These are phyloP conservation scores for Fusarium zealandicum DNA, from an alignment of 2,329 filamentous ascomycete genomes.

Conservation along the genomic window DNA sequence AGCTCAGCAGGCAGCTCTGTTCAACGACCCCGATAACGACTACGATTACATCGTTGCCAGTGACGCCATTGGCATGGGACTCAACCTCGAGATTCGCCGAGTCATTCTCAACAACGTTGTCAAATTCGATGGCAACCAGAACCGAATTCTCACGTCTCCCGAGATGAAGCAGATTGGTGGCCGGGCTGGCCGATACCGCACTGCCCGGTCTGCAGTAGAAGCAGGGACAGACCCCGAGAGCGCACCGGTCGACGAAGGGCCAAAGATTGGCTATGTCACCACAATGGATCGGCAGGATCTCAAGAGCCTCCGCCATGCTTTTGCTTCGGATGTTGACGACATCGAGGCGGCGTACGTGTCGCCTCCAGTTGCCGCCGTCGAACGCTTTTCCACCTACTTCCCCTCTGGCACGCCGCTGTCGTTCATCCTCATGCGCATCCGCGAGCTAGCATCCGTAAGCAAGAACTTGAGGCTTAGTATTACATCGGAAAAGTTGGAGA, in stretches of 20 bases:
- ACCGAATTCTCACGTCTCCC: slow-evolving; percentile 69
- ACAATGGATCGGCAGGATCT: slow-evolving; percentile 78
- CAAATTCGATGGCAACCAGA: slow-evolving; percentile 72
- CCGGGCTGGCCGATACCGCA: slow-evolving; percentile 85
- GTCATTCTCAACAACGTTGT: slow-evolving; percentile 82
- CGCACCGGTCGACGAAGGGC: slow-evolving; percentile 29
- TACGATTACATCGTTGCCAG: slow-evolving; percentile 95
- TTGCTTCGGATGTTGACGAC: slow-evolving; percentile 68
- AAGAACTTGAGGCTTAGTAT: slow-evolving; percentile 73
- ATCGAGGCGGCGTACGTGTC: slow-evolving; percentile 76
- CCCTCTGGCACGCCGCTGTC: slow-evolving; percentile 81
- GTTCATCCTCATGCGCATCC: slow-evolving; percentile 79
- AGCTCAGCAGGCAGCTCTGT: slow-evolving; percentile 87
- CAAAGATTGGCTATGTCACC: slow-evolving; percentile 77
- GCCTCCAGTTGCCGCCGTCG: slow-evolving; percentile 73
- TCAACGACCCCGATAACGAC: slow-evolving; percentile 94
- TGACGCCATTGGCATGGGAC: slow-evolving; percentile 95
- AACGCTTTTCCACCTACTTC: slow-evolving; percentile 83
- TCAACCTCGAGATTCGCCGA: slow-evolving; percentile 91
- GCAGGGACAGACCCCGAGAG: slow-evolving; percentile 4
- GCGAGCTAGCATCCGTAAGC: slow-evolving; percentile 71
- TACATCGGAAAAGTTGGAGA: slow-evolving; percentile 62
- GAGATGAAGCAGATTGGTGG: slow-evolving; percentile 96
- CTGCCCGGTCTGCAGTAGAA: slow-evolving; percentile 54
- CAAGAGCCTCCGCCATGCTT: slow-evolving; percentile 64